Evolutionary conservation across 2,329 filamentous ascomycete genomes (phyloP).

Genomic region (Penicillium sp.): DNA sequence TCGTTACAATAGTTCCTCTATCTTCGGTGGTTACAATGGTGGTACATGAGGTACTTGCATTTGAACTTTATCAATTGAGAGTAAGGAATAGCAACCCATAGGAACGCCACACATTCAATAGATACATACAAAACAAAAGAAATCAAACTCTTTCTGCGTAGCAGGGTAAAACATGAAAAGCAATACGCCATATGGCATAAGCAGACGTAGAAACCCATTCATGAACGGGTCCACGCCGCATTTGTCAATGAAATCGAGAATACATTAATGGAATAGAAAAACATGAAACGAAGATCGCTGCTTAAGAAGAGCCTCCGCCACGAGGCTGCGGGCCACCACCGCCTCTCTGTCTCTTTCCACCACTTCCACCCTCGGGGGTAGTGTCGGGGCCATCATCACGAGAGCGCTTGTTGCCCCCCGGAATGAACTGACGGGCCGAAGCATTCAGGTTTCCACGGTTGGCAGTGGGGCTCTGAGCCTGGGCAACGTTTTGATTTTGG

Average conservation of each 20-base stretch:
- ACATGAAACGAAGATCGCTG: conserved; percentile 5
- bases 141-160: not conserved
- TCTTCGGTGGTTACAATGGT: not conserved
- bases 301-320: conserved; percentile 26
- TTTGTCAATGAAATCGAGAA: conserved; percentile 3
- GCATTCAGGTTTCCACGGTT: conserved; percentile 48
- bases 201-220: not conserved
- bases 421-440: conserved; percentile 55
- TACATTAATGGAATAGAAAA: conserved; percentile 13
- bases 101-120: conserved; percentile 22
- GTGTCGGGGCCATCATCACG: conserved; percentile 51
- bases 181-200: not conserved
- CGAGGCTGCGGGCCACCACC: conserved; percentile 36
- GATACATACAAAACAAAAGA: conserved; percentile 23
- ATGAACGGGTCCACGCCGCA: not conserved
- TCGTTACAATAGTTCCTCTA: not conserved
- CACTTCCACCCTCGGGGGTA: conserved; percentile 36
- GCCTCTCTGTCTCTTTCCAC: conserved; percentile 50
- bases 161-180: not conserved
- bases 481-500: conserved; percentile 34
- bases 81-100: not conserved
- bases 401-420: conserved; percentile 55
- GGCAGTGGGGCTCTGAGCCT: conserved; percentile 26
- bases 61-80: not conserved
- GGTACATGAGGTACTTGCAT: not conserved